These are phyloP conservation scores for Penicillium sp. DNA, from an alignment of 2,329 filamentous ascomycete genomes.

Conservation along the genomic window DNA sequence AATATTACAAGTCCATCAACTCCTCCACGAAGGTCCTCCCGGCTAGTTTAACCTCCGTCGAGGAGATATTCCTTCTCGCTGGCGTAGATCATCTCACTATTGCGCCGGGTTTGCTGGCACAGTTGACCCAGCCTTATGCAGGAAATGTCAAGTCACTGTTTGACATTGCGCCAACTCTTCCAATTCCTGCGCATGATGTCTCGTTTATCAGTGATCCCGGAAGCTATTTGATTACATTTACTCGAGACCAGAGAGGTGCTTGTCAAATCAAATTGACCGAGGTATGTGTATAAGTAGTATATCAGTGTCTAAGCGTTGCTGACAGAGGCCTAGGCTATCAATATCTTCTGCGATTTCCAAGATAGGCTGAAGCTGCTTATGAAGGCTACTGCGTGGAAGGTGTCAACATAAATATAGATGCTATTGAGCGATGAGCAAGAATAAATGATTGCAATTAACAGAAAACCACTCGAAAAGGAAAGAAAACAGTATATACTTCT, in stretches of 20 bases:
- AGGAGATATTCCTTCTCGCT: conserved; percentile 59
- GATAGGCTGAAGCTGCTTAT: conserved; percentile 48
- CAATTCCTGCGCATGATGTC: conserved; percentile 17
- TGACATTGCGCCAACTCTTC: conserved; percentile 15
- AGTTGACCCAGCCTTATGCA: conserved; percentile 46
- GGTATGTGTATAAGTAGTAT: conserved; percentile 26
- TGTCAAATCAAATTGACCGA: conserved; percentile 53
- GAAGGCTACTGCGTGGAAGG: conserved; percentile 2
- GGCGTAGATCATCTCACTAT: conserved; percentile 62
- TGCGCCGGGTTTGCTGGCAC: conserved; percentile 52
- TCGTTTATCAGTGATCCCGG: conserved; percentile 44
- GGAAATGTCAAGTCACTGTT: conserved; percentile 34
- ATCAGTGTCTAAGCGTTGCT: background rate
- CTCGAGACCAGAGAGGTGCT: conserved; percentile 39
- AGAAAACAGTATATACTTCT: background rate
- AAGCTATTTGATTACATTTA: conserved; percentile 54
- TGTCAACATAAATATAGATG: background rate
- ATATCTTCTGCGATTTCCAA: conserved; percentile 59
- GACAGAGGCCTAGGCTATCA: conserved; percentile 46
- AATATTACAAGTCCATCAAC: conserved; percentile 49
- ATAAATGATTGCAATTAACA: too few species aligned
- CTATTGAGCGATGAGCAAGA: too few species aligned
- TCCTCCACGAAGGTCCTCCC: conserved; percentile 53
- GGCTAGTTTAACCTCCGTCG: conserved; percentile 57
- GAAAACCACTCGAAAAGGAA: too few species aligned